phyloP scores from a whole-genome alignment of 169 alveolate genomes.

The Plasmodium knowlesi region DNA sequence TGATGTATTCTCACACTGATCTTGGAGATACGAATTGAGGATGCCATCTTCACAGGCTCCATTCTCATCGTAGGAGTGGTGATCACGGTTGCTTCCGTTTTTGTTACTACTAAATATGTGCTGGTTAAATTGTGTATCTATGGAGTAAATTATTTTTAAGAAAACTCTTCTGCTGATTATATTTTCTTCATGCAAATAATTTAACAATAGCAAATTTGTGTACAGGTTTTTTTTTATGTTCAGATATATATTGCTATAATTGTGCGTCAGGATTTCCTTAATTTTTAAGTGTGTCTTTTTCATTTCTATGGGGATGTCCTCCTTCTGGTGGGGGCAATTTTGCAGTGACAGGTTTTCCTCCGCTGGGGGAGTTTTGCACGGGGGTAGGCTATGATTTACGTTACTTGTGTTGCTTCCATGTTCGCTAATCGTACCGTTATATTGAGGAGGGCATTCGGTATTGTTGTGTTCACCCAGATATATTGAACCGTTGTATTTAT shows the following conservation, averaged over 20 bases:
- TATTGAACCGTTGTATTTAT: not conserved
- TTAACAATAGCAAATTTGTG: conserved; percentile 32
- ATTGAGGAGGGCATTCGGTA: not conserved
- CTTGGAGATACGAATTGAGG: conserved; percentile 39
- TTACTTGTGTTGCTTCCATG: not conserved
- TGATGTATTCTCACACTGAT: not conserved
- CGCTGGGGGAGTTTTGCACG: not conserved
- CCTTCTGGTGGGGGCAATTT: not conserved
- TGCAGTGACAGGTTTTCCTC: not conserved
- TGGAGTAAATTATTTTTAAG: conserved; percentile 32
- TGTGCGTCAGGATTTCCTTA: conserved; percentile 23
- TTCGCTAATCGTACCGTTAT: not conserved
- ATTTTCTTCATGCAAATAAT: conserved; percentile 60
- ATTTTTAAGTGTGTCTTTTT: conserved; percentile 28
- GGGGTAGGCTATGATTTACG: not conserved
- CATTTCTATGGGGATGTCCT: not conserved
- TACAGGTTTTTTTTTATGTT: conserved; percentile 40
- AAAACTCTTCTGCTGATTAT: conserved; percentile 26
- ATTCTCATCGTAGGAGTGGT: not conserved
- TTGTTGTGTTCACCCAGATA: not conserved
- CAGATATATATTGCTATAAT: conserved; percentile 32
- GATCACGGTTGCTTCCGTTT: not conserved
- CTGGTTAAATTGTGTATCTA: conserved; percentile 9
- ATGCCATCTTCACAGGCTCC: conserved; percentile 1
- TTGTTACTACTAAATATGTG: not conserved